phyloP scores from a whole-genome alignment of 305 asterid species.

The Fraxinus floribunda region DNA sequence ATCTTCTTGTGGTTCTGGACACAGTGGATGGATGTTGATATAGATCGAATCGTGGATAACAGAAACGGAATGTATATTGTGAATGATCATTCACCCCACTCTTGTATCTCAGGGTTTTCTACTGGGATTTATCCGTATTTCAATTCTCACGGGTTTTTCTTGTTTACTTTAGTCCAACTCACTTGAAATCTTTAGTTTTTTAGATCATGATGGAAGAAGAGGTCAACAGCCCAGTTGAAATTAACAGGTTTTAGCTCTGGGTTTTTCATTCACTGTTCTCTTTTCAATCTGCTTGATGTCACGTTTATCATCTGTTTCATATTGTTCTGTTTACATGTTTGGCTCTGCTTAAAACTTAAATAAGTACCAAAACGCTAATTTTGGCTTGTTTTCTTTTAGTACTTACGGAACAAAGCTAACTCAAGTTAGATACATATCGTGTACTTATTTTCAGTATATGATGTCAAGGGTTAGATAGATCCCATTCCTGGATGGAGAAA shows the following conservation, averaged over 20 bases:
- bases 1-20: neutral
- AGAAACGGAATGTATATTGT: neutral
- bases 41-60: neutral
- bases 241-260: slow-evolving; percentile 36
- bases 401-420: neutral
- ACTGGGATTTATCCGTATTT: neutral
- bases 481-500: neutral
- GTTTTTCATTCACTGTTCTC: slow-evolving; percentile 2
- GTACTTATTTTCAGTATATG: neutral
- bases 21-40: neutral
- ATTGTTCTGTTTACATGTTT: neutral
- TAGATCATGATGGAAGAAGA: slow-evolving; percentile 40
- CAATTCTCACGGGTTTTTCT: neutral
- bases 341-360: neutral
- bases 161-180: neutral
- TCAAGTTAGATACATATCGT: neutral
- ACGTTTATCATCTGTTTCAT: neutral
- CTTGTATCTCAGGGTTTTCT: neutral
- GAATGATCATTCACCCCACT: neutral
- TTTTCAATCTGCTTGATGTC: slow-evolving; percentile 14
- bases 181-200: neutral
- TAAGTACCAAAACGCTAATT: neutral
- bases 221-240: slow-evolving; percentile 31
- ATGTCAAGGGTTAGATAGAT: neutral
- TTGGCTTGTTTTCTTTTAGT: neutral